Evolutionary conservation across 2,329 filamentous ascomycete genomes (phyloP).

Genomic region (Neonectria faginata): DNA sequence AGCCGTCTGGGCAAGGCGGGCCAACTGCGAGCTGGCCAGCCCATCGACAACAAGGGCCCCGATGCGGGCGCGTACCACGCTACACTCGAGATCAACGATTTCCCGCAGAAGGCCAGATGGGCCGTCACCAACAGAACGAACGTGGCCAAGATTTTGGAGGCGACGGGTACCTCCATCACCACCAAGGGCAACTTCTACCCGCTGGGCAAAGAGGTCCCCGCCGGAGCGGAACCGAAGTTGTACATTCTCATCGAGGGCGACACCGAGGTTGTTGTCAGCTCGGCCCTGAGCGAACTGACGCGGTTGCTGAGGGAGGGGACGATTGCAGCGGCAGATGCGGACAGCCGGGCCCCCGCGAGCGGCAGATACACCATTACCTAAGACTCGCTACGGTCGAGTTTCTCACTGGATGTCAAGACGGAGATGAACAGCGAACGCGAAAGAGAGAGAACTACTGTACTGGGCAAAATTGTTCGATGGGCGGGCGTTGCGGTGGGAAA

Average conservation of each 20-base stretch:
- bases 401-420: not conserved
- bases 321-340: constrained; percentile 87
- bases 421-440: no score
- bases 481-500: constrained; percentile 25
- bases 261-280: constrained; percentile 90
- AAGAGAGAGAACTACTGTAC: not conserved
- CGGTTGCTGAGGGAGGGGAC: constrained; percentile 90
- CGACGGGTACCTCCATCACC: constrained; percentile 94
- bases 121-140: constrained; percentile 98
- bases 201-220: constrained; percentile 80
- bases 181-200: constrained; percentile 95
- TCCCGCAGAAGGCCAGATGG: constrained; percentile 98
- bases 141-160: constrained; percentile 96
- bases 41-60: constrained; percentile 98
- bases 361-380: constrained; percentile 90
- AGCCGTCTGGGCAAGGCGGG: constrained; percentile 89
- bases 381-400: constrained; percentile 30
- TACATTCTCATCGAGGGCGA: constrained; percentile 99
- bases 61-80: constrained; percentile 97
- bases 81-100: constrained; percentile 98
- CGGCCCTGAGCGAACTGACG: constrained; percentile 91
- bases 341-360: constrained; percentile 80
- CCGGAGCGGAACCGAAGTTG: constrained; percentile 86
- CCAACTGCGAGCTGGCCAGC: constrained; percentile 89
- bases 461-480: constrained; percentile 24